Conservation (phyloP, 169 alveolate genomes). For the Nephromyces sp. region DNA sequence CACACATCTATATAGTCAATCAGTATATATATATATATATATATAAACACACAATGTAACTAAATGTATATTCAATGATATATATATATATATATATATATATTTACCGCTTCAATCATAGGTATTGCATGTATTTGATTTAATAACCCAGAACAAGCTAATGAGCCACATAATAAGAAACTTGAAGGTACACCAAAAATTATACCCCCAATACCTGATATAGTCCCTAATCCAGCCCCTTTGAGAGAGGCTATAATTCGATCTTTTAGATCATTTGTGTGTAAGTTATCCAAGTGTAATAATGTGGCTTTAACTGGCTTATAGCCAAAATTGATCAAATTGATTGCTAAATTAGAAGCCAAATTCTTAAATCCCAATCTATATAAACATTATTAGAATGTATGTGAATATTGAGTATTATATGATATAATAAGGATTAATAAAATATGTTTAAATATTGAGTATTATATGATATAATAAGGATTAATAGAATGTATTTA, state of each 20-base stretch:
- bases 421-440: too few relatives aligned
- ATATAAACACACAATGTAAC: too few relatives aligned
- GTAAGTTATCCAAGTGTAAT: constrained; percentile 1
- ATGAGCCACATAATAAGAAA: constrained; percentile 10
- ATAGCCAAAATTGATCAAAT: constrained; percentile 16
- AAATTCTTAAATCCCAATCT: constrained; percentile 22
- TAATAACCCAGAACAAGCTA: constrained; percentile 24
- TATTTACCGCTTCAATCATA: constrained; percentile 24
- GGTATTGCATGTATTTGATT: constrained; percentile 36
- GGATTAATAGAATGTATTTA: too few relatives aligned
- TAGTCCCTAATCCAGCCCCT: constrained; percentile 6
- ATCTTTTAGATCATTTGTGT: background rate
- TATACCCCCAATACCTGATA: constrained; percentile 21
- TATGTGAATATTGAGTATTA: too few relatives aligned
- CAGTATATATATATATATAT: too few relatives aligned
- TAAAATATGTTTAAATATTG: too few relatives aligned
- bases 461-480: too few relatives aligned
- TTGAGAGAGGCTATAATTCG: constrained; percentile 2
- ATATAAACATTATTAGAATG: too few relatives aligned
- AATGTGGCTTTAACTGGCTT: constrained; percentile 20
- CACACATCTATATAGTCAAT: too few relatives aligned
- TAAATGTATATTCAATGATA: background rate
- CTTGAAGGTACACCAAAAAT: constrained; percentile 26
- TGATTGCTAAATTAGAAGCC: constrained; percentile 16
- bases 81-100: background rate